Percentiles rank a stretch among this genome's conserved stretches.
Evolutionary conservation across 2,329 filamentous ascomycete species (phyloP).

Genomic region (Cladorrhinum sp.): DNA sequence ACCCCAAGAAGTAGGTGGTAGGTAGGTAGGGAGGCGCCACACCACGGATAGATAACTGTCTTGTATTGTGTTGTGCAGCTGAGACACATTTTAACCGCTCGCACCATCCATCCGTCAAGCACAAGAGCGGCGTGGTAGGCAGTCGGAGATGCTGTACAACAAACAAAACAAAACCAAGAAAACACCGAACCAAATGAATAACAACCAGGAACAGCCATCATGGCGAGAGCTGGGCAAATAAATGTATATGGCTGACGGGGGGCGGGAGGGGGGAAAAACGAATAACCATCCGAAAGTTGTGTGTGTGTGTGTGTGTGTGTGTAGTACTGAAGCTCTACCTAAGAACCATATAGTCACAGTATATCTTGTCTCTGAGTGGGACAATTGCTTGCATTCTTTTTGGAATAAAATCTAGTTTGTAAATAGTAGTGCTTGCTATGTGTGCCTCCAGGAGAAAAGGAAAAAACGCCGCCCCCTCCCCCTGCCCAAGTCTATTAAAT

Average conservation of each 20-base stretch:
- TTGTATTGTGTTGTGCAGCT: not conserved
- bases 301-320: too few species aligned
- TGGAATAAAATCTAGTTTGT: constrained; percentile 3
- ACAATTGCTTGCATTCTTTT: constrained; percentile 28
- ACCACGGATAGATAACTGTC: not conserved
- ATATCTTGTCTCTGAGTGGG: not conserved
- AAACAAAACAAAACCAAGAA: not conserved
- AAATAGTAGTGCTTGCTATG: too few species aligned
- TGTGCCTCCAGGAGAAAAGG: too few species aligned
- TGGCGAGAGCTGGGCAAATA: not conserved
- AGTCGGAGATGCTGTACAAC: not conserved
- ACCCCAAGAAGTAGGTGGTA: too few species aligned
- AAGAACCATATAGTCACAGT: too few species aligned
- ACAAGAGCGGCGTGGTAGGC: not conserved
- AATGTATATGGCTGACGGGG: too few species aligned
- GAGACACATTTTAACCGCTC: not conserved
- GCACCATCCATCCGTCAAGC: not conserved
- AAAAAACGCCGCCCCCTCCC: constrained; percentile 1
- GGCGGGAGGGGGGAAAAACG: too few species aligned
- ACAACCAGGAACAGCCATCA: not conserved
- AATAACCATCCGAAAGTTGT: too few species aligned
- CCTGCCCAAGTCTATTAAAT: constrained; percentile 11
- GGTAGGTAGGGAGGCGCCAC: too few species aligned
- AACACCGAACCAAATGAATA: too few species aligned
- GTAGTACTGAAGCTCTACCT: too few species aligned